These are phyloP conservation scores for Neocallimastix lanati DNA, from an alignment of 192 early-diverging fungal genomes.

Conservation along the genomic window DNA sequence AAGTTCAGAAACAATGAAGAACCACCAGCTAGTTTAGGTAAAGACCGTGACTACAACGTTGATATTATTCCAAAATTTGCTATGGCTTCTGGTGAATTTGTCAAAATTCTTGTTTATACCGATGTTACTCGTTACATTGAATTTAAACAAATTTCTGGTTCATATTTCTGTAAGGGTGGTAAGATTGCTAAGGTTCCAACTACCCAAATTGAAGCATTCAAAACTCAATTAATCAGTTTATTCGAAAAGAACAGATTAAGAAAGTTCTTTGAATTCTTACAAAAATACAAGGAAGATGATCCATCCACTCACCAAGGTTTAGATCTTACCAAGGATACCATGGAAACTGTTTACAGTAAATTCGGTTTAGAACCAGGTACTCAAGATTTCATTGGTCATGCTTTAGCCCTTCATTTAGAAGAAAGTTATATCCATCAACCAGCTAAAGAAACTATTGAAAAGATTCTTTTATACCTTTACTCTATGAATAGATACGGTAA, in stretches of 20 bases:
- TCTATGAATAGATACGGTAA: constrained; percentile 85
- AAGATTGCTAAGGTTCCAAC: constrained; percentile 90
- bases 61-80: constrained; percentile 99
- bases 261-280: constrained; percentile 38
- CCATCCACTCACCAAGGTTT: constrained; percentile 61
- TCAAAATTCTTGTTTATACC: constrained; percentile 90
- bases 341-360: constrained; percentile 71
- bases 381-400: constrained; percentile 95
- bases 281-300: constrained; percentile 72
- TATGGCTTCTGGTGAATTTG: constrained; percentile 96
- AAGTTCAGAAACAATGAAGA: constrained; percentile 39
- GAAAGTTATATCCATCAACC: constrained; percentile 46
- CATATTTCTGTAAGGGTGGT: constrained; percentile 77
- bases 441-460: constrained; percentile 73
- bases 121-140: constrained; percentile 96
- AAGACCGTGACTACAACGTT: constrained; percentile 80
- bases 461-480: constrained; percentile 77
- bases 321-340: constrained; percentile 53
- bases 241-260: background rate
- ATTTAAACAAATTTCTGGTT: constrained; percentile 88
- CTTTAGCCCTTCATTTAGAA: constrained; percentile 88
- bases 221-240: background rate
- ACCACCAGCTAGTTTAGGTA: constrained; percentile 25
- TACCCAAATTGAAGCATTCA: constrained; percentile 8
- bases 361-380: constrained; percentile 86